phyloP scores from a whole-genome alignment of 306 rosid species.

The Mimosa bimucronata region DNA sequence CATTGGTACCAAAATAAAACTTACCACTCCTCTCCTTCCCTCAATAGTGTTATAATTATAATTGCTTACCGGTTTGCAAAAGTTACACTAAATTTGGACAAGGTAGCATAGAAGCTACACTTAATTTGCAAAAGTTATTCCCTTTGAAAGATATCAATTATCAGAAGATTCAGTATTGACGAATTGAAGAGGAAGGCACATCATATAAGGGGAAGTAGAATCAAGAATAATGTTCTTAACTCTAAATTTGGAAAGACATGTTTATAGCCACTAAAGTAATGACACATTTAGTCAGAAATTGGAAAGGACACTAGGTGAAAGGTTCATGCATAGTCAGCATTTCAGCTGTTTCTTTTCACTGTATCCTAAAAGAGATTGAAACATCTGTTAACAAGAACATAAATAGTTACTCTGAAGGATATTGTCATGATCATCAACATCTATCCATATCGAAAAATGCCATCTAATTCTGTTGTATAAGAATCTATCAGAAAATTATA shows the following conservation, averaged over 20 bases:
- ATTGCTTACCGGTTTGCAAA: slow-evolving; percentile 3
- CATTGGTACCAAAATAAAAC: slow-evolving; percentile 7
- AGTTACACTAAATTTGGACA: neutral
- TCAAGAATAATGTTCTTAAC: neutral
- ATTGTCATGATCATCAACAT: neutral
- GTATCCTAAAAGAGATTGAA: slow-evolving; percentile 12
- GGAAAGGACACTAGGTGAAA: neutral
- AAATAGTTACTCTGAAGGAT: slow-evolving; percentile 7
- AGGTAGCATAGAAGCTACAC: slow-evolving; percentile 7
- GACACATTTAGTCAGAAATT: neutral
- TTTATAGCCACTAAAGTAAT: neutral
- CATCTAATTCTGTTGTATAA: slow-evolving; percentile 9
- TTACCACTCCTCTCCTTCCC: neutral
- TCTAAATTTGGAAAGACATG: neutral
- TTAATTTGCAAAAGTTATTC: slow-evolving; percentile 16
- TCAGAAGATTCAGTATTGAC: neutral
- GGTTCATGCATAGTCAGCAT: slow-evolving; percentile 3
- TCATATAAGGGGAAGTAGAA: neutral
- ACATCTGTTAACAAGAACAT: neutral
- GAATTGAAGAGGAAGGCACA: neutral
- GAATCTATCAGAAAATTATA: slow-evolving; percentile 6
- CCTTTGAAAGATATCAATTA: neutral
- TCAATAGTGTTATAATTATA: slow-evolving; percentile 1
- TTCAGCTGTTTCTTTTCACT: slow-evolving; percentile 9
- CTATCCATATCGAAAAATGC: neutral